phyloP scores from a whole-genome alignment of 2,329 filamentous ascomycete species.

The Exophiala mesophila region DNA sequence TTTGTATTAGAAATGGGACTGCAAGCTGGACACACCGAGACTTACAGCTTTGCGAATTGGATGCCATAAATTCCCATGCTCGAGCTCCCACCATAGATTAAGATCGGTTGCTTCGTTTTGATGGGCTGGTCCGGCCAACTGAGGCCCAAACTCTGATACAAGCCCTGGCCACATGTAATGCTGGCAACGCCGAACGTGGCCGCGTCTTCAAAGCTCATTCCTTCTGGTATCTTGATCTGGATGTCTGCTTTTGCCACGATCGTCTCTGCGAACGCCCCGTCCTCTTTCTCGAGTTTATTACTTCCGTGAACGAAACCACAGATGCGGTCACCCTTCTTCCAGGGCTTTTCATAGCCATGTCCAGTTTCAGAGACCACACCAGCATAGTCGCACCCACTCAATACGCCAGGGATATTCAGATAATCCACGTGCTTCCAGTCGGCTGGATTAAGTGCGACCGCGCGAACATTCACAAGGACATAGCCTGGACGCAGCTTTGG shows the following conservation, averaged over 20 bases:
- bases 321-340: constrained; percentile 35
- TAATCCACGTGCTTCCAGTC: constrained; percentile 51
- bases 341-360: constrained; percentile 17
- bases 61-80: constrained; percentile 36
- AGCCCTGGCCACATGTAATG: constrained; percentile 38
- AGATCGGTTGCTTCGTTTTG: constrained; percentile 23
- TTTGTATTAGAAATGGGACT: no score
- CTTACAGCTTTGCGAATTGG: constrained; percentile 34
- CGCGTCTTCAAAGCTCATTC: constrained; percentile 29
- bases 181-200: constrained; percentile 30
- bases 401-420: constrained; percentile 34
- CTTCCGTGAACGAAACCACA: constrained; percentile 35
- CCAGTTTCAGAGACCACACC: constrained; percentile 30
- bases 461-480: constrained; percentile 35
- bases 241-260: constrained; percentile 29
- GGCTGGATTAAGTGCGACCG: constrained; percentile 44
- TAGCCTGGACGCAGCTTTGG: constrained; percentile 34
- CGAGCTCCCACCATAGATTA: constrained; percentile 37
- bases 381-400: constrained; percentile 33
- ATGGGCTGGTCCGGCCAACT: constrained; percentile 11
- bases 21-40: no score
- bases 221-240: constrained; percentile 30
- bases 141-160: constrained; percentile 30
- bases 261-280: constrained; percentile 37
- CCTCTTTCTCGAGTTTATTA: constrained; percentile 27